A percentile compares a stretch with the other conserved stretches of the same genome.
phyloP scores from a whole-genome alignment of 2,329 filamentous ascomycete genomes.

The Penicillium corylophilum region DNA sequence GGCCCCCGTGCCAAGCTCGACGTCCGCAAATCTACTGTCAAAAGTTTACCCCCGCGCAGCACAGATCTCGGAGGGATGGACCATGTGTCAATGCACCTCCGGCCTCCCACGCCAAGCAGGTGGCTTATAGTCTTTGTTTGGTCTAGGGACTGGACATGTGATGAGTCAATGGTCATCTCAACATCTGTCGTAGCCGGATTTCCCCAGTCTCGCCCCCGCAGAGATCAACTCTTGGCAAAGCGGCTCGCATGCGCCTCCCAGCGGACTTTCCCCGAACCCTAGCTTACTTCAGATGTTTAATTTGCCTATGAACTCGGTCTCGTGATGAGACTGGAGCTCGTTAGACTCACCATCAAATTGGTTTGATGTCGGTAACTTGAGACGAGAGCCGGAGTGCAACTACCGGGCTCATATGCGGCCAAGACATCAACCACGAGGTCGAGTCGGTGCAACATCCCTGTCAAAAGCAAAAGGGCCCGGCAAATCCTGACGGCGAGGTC shows the following conservation, averaged over 20 bases:
- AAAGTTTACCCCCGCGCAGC: not conserved
- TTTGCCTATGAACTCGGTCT: not conserved
- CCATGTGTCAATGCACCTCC: not conserved
- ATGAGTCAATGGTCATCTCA: conserved; percentile 1
- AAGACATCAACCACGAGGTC: not conserved
- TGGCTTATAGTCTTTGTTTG: not conserved
- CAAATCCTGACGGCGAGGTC: conserved; percentile 6
- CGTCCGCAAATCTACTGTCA: not conserved
- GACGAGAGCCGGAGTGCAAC: no score
- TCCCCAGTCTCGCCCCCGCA: conserved; percentile 1
- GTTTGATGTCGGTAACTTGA: not conserved
- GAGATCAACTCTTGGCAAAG: not conserved
- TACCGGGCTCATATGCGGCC: not conserved
- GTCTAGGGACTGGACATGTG: not conserved
- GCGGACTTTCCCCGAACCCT: conserved; percentile 11
- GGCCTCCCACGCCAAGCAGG: not conserved
- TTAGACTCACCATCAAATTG: not conserved
- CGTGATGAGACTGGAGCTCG: not conserved
- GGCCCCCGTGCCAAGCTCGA: not conserved
- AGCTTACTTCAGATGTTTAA: not conserved
- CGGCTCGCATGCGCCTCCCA: not conserved
- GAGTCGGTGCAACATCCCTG: conserved; percentile 1
- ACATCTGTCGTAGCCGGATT: not conserved
- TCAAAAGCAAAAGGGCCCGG: not conserved
- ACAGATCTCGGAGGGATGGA: not conserved